Evolutionary conservation across 75 land plant genomes (phyloP), one percentile per base, ranked within the genome.

Genomic region (Cryptomeria japonica): DNA sequence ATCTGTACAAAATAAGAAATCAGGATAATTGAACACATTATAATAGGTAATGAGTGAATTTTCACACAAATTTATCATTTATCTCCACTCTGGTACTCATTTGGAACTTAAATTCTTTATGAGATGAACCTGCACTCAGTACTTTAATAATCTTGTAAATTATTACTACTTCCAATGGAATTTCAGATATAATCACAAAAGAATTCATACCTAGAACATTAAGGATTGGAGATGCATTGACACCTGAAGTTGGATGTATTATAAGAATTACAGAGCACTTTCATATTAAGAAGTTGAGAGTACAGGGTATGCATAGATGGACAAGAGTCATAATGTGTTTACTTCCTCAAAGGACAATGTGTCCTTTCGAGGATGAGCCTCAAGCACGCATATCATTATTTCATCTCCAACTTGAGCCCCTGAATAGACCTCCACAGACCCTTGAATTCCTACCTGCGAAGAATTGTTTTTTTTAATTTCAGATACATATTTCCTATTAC

Each of bases 351-450:
- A 87, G 25, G 85, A 85, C 64, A 97, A 92, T 68, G 92, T n/a
- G 86, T 96, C 96, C 86, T 96, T 93, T 64, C 99, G 96, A 36
- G 99, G 98, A 89, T 94, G 92, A 56, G 95, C 88, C 87, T 93
- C 93, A 76, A 90, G 92, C 55, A 97, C 97, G 2, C 36, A 25
- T 82, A 97, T 95, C 38, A 87, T 82, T 83, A 97, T 89, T 83
- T 95, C 96, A 90, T 94, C 95, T 44, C 99, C 99, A 46, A 96
- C 82, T 84, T 91, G 92, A 86, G 85, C 83, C 64, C 94, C 94
- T 44, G 89, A 86, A 78, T 90, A 91, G 5, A 94, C 94, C 47
- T 80, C 86, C 34, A 92, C 96, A 77, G 93, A 86, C 6, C 91
- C 90, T 87, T 96, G 94, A 83, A 97, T 80, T 39, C 92, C 89